Conservation (phyloP, 139 green algal genomes). For the Chlamydomonas sp. region DNA sequence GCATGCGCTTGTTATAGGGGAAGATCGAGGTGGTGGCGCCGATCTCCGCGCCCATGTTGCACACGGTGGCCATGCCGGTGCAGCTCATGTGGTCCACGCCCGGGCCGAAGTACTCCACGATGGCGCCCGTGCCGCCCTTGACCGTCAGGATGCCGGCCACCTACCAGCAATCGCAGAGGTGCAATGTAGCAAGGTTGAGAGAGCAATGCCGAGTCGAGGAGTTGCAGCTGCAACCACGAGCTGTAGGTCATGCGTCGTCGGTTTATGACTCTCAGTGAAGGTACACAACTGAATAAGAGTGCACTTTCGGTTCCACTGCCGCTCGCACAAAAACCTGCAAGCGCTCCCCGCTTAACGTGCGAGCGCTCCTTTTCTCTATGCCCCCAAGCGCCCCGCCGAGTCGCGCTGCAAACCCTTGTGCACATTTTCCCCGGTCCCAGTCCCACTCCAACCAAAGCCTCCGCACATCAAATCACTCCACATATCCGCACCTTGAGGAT, state of each 20-base stretch:
- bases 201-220: too few relatives aligned
- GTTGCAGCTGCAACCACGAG: too few relatives aligned
- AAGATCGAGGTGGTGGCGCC: slow-evolving; percentile 96
- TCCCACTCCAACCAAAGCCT: neutral
- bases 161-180: slow-evolving; percentile 27
- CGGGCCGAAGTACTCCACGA: slow-evolving; percentile 95
- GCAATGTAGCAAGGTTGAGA: neutral
- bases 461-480: too few relatives aligned
- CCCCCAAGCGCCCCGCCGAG: too few relatives aligned
- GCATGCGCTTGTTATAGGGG: slow-evolving; percentile 92
- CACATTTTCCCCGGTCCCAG: neutral
- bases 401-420: neutral
- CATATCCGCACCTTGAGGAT: slow-evolving; percentile 89
- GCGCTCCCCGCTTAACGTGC: too few relatives aligned
- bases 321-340: too few relatives aligned
- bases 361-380: too few relatives aligned
- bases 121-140: slow-evolving; percentile 95
- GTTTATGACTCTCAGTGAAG: too few relatives aligned
- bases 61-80: slow-evolving; percentile 97
- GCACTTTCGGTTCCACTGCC: too few relatives aligned
- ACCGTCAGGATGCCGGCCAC: slow-evolving; percentile 95
- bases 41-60: slow-evolving; percentile 98
- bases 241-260: too few relatives aligned
- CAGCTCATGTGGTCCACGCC: slow-evolving; percentile 91
- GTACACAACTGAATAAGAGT: too few relatives aligned